Base-by-base conservation (phyloP, 2,329 filamentous ascomycete genomes). In the Cytospora mali region DNA sequence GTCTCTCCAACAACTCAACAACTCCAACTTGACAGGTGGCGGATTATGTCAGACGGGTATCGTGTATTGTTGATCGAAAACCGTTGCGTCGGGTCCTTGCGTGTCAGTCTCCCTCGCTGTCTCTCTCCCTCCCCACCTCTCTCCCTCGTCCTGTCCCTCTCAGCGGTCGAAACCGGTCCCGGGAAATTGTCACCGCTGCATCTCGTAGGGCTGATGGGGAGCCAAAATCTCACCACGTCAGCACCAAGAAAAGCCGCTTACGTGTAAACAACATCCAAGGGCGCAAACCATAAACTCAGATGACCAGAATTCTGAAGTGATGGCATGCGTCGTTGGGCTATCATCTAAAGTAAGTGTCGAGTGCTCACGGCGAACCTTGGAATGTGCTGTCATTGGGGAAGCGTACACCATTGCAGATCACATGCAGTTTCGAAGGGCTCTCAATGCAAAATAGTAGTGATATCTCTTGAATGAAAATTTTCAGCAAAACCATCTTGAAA, bases 31-130 rank as follows among this genome's bases (percentile, higher is more conserved):
- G n/a, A 27, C 16, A 31, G 6, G 27, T 49, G 50, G 21, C 50
- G 50, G 50, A 60, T 54, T 21, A 60, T 54, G 57, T 60, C 49
- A 60, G 57, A 60, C 57, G 57, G 57, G 35, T 29, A 23, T 46
- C 14, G 6, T n/a, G n/a, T n/a, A n/a, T 39, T 13, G 2, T 4
- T 9, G 25, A 39, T 51, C 27, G 31, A 14, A 27, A 21, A 18
- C 28, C 2, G 49, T 31, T 18, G 29, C n/a, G 11, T 13, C 10
- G 42, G 42, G n/a, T 23, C 42, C n/a, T 33, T 23, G 42, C 21
- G 6, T 23, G 7, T 39, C 14, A 6, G 5, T 14, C 5, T n/a
- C 14, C 3, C 4, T 18, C n/a, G 16, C n/a, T 11, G 35, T 39
- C n/a, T 4, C 16, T n/a, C 35, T n/a, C 7, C 16, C 3, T n/a